These are phyloP conservation scores for Chlamydomonas eustigma DNA, from an alignment of 139 green algal species.

Conservation along the genomic window DNA sequence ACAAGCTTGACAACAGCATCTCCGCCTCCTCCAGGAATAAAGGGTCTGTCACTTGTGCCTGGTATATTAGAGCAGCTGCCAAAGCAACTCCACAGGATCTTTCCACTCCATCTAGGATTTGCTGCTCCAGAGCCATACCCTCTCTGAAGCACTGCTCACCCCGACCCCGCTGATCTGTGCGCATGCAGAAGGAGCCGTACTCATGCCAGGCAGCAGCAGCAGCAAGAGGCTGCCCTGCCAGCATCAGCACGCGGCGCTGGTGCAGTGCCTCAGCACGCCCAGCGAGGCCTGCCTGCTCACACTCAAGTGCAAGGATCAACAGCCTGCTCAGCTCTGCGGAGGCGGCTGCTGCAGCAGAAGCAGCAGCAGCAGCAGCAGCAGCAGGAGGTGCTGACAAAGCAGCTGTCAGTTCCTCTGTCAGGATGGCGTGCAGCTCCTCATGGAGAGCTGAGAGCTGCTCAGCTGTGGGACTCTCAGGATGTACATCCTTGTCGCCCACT, in stretches of 20 bases:
- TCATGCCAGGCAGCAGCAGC: conserved; percentile 29
- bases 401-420: conserved; percentile 20
- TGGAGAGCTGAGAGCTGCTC: conserved; percentile 20
- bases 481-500: neutral
- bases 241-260: conserved; percentile 13
- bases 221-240: neutral
- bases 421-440: conserved; percentile 34
- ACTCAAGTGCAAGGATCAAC: conserved; percentile 24
- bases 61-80: conserved; percentile 19
- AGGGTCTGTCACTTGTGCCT: conserved; percentile 10
- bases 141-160: conserved; percentile 33
- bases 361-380: neutral
- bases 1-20: conserved; percentile 1
- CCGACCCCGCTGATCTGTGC: conserved; percentile 15
- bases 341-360: neutral
- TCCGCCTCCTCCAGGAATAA: conserved; percentile 20
- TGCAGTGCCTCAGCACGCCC: conserved; percentile 18
- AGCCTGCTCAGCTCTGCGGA: conserved; percentile 3
- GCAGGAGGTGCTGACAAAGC: neutral
- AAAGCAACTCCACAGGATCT: conserved; percentile 12
- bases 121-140: conserved; percentile 10
- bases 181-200: conserved; percentile 29
- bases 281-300: conserved; percentile 19
- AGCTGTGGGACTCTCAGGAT: neutral
- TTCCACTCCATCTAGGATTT: neutral